A percentile compares a stretch with the other conserved stretches of the same genome.
phyloP scores from a whole-genome alignment of 2,329 filamentous ascomycete species.

The Diplocarpon rosae region DNA sequence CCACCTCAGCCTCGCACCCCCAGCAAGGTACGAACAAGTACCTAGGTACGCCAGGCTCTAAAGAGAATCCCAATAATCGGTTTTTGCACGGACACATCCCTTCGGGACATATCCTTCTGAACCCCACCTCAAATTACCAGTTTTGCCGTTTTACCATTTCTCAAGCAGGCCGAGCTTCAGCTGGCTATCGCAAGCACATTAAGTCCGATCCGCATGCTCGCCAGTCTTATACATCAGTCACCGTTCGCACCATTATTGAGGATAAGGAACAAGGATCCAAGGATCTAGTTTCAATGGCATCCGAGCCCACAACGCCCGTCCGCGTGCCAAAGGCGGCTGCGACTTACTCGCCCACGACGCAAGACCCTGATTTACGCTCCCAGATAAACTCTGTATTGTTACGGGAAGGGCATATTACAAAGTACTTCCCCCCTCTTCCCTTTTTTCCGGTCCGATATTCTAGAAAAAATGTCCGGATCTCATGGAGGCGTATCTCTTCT shows the following conservation, averaged over 20 bases:
- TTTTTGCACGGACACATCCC: neutral
- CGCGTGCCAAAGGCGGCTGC: conserved; percentile 46
- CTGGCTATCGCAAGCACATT: no score
- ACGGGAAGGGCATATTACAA: conserved; percentile 46
- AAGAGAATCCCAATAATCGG: neutral
- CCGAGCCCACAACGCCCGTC: conserved; percentile 37
- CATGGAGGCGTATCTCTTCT: no score
- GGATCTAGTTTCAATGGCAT: neutral
- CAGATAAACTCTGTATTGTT: conserved; percentile 50
- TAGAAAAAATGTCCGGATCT: no score
- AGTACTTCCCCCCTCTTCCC: conserved; percentile 31
- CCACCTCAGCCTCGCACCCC: conserved; percentile 4
- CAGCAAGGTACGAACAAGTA: neutral
- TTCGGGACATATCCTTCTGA: neutral
- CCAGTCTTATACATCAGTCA: neutral
- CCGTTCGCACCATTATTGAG: neutral
- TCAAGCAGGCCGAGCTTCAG: no score
- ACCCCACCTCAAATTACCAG: no score
- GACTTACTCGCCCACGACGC: conserved; percentile 47
- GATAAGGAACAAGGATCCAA: neutral
- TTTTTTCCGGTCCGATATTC: neutral
- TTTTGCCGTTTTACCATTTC: no score
- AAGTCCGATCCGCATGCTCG: neutral
- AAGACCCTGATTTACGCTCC: conserved; percentile 50
- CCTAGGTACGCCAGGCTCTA: neutral